Base-by-base conservation (phyloP, 148 eudicot species). In the Nepenthes gracilis region DNA sequence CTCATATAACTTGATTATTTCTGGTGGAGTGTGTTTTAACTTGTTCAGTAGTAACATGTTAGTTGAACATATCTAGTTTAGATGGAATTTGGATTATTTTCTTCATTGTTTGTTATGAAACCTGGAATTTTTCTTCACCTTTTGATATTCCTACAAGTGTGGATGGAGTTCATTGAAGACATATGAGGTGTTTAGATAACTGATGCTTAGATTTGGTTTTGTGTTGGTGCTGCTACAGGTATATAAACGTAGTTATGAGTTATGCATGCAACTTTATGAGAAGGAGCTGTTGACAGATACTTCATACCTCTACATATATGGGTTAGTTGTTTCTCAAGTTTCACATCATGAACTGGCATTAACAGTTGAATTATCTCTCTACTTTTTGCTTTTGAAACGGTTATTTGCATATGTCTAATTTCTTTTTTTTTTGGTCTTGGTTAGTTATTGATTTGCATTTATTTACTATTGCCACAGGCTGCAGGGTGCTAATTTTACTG, bases 231-330 rank as follows among this genome's bases (percentile, higher is more conserved):
- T 55, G 35, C 70, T 38, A 38, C 84, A 93, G 98, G 99, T 93
- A 47, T 89, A 89, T 74, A 63, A 82, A 72, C 84, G 95, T 64
- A 89, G 99, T 79, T 83, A 78, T 74, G 89, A 88, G 66, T 43
- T 89, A 68, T 88, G 96, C 75, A 75, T 81, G 80, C 95, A 84
- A 67, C 84, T 93, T 61, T 93, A 93, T 67, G 89, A 93, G 57
- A 93, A 89, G 79, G 99, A 89, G 74, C 72, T 93, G 23, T 62
- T 86, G 63, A 86, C 92, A 13, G 96, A 93, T 43, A 76, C 72
- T 62, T 88, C 99, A 54, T 86, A 84, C 71, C 95, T 80, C 60
- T 60, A 80, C 72, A 73, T 89, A 75, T 93, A 93, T 67, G 96
- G 99, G 98, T 88, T 74, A 54, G 79, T 56, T 15, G 76, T 57